Conservation (phyloP, 768 basidiomycete species). For the Tylopilus sp. region DNA sequence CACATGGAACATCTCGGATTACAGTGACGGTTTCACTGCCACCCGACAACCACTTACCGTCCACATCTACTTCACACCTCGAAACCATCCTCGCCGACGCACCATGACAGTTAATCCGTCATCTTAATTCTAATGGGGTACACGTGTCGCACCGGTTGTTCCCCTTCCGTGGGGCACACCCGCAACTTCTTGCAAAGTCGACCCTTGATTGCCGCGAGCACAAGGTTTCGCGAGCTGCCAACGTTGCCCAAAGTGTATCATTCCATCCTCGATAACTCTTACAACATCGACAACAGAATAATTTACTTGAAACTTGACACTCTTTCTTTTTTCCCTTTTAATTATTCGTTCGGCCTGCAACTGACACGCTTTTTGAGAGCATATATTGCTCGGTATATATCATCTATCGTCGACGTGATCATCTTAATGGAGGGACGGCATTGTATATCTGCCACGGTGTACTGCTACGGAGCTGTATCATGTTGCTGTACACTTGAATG, state of each 20-base stretch:
- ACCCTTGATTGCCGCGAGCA: constrained; percentile 5
- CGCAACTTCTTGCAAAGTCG: background rate
- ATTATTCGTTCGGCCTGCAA: constrained; percentile 14
- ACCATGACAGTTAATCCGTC: constrained; percentile 22
- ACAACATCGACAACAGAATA: constrained; percentile 15
- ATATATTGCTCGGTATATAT: constrained; percentile 16
- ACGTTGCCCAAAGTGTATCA: constrained; percentile 18
- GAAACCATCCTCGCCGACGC: constrained; percentile 16
- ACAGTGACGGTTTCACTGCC: constrained; percentile 14
- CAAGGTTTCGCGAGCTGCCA: constrained; percentile 9
- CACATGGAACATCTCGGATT: background rate
- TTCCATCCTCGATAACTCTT: constrained; percentile 15
- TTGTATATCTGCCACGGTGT: constrained; percentile 22
- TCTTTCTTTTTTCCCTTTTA: background rate
- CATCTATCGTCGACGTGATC: constrained; percentile 10
- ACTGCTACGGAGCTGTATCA: constrained; percentile 22
- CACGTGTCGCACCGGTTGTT: constrained; percentile 12
- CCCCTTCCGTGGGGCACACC: background rate
- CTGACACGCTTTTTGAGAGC: constrained; percentile 12
- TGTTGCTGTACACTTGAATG: constrained; percentile 5
- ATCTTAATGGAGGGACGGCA: constrained; percentile 1
- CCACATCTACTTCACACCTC: constrained; percentile 11
- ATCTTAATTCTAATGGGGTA: constrained; percentile 25
- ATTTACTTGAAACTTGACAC: constrained; percentile 18
- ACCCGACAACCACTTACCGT: constrained; percentile 9